Evolutionary conservation across 345 rosid species (phyloP).

Genomic region (Toxicodendron radicans): DNA sequence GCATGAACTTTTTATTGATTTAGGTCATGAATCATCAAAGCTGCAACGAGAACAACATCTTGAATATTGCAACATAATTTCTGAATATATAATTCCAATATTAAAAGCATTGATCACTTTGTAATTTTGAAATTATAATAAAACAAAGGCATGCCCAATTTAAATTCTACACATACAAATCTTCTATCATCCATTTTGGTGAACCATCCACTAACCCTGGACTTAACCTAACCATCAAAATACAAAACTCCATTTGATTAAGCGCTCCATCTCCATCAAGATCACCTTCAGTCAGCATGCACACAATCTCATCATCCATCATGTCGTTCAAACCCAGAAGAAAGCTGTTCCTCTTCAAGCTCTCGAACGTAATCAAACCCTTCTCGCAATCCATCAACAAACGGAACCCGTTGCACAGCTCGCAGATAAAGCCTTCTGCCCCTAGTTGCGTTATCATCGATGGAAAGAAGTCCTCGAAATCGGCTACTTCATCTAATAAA

Average conservation of each 20-base stretch:
- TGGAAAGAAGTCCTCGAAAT: constrained; percentile 60
- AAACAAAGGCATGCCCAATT: background rate
- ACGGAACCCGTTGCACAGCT: constrained; percentile 58
- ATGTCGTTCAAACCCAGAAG: constrained; percentile 51
- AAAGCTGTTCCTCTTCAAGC: constrained; percentile 63
- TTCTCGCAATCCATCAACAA: constrained; percentile 61
- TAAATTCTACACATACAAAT: background rate
- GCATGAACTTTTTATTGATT: too few species aligned
- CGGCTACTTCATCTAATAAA: constrained; percentile 25
- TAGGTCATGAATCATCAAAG: background rate
- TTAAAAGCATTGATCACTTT: background rate
- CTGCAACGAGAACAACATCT: background rate
- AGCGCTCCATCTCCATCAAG: constrained; percentile 69
- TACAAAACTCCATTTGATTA: constrained; percentile 64
- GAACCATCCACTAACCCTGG: constrained; percentile 51
- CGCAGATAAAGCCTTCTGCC: constrained; percentile 51
- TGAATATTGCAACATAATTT: too few species aligned
- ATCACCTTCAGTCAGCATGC: constrained; percentile 69
- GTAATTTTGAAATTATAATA: background rate
- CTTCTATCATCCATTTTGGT: constrained; percentile 36
- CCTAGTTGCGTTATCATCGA: constrained; percentile 58
- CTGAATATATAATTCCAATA: too few species aligned
- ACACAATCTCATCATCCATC: constrained; percentile 55
- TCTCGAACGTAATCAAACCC: constrained; percentile 65
- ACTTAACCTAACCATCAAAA: constrained; percentile 66